Evolutionary conservation across 495 filamentous ascomycete genomes (phyloP), one percentile per base, ranked within the genome.

Genomic region (Annulohypoxylon moriforme): DNA sequence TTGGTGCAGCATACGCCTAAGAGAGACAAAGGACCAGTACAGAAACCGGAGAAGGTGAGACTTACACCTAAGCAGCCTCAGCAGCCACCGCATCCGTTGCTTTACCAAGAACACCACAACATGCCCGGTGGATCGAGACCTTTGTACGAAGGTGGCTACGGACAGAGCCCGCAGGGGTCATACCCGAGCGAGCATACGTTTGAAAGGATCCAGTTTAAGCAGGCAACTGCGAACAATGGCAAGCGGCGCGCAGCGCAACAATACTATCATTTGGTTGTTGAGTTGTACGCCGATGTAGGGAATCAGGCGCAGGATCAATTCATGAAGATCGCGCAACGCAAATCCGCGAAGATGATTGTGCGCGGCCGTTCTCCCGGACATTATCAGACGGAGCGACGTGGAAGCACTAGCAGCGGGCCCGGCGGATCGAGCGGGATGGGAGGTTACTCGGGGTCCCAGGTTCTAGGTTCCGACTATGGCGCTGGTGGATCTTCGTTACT

Each of bases 131-230:
- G 75, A 3, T 77, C 81, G 11, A 77, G 82, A 49, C 60, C 69
- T 6, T 64, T 78, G 42, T 83, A 83, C 71, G 81, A 84, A 10
- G 72, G 78, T 33, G 64, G 72, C 25, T 85, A 80, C 42, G 79
- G 77, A 16, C 80, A 80, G 59, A 70, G 67, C 57, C 60, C 71
- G 18, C 78, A 80, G 55, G 77, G 75, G 49, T 76, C 79, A 4
- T 85, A 85, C 6, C 83, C 85, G 4, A 84, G 77, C 33, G 86
- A 88, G 76, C 87, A 89, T 58, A 92, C 91, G 0, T 98, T 98
- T 76, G 94, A 98, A 72, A 89, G 95, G 2, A 97, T 98, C 46
- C 95, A 98, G 75, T 98, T 98, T 85, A 97, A 97, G 77, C 92
- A 92, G 57, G 96, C 95, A 1, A 98, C 95, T 0, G 94, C 94